Conservation (phyloP, 108 stramenopile species). For the Cyclotella kingstonii region DNA sequence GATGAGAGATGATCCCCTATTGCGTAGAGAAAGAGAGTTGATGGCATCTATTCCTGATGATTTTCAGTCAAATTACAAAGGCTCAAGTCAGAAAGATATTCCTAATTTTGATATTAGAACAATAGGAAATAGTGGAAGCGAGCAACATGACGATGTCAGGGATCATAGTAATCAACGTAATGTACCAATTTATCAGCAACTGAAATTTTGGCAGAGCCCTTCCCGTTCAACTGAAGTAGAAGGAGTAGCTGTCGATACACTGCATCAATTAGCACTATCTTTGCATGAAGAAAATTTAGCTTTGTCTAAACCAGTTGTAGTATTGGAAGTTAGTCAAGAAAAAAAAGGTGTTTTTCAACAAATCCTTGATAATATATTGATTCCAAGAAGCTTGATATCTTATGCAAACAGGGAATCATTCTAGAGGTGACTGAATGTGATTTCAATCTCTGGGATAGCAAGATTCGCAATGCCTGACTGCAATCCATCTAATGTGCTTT, state of each 20-base stretch:
- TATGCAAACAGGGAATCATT: constrained; percentile 26
- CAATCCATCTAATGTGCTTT: too few species aligned
- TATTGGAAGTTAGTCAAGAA: constrained; percentile 18
- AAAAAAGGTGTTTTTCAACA: constrained; percentile 7
- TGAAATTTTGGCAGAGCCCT: constrained; percentile 19
- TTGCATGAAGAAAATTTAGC: constrained; percentile 16
- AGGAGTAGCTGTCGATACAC: constrained; percentile 3
- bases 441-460: too few species aligned
- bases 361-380: constrained; percentile 13
- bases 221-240: not conserved
- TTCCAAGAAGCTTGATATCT: constrained; percentile 29
- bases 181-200: not conserved
- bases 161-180: not conserved
- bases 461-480: too few species aligned
- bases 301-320: constrained; percentile 15
- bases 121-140: constrained; percentile 3
- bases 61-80: constrained; percentile 28
- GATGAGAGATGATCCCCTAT: constrained; percentile 40
- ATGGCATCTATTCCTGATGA: constrained; percentile 45
- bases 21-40: constrained; percentile 32
- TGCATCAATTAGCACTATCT: constrained; percentile 28
- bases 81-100: constrained; percentile 12
- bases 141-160: not conserved
- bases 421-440: too few species aligned
- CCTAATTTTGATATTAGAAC: constrained; percentile 27